Evolutionary conservation across 768 basidiomycete species (phyloP), one percentile per base, ranked within the genome.

Genomic region (button mushroom (Agaricus bisporus)): DNA sequence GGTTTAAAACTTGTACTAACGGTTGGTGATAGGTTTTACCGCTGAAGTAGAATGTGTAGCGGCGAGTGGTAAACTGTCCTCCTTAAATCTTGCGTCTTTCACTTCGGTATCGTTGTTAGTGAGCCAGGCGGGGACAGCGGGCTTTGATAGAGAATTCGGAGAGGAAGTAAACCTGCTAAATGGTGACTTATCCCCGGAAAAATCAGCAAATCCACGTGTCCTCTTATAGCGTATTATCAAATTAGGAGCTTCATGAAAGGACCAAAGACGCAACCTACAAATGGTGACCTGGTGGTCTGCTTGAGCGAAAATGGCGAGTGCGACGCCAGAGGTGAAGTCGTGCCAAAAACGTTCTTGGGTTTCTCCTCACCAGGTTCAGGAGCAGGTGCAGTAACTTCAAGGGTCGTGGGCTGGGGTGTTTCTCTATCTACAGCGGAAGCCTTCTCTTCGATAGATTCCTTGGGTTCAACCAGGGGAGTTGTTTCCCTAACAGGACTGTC

Each of bases 1-100:
- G 20, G 64, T 5, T 57, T 55, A 29, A 57, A 59, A 15, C 57
- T 61, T 18, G 50, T 64, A 74, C 58, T 66, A 38, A 67, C 74
- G 67, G 51, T 63, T 62, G 29, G 63, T 50, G 28, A 62, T 61
- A 18, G 61, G 60, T 41, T 44, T 52, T 14, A 51, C 32, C 7
- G 56, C 26, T 5, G 56, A 60, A 45, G 67, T 69, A 32, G 66
- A 64, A 8, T 71, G 52, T 6, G 53, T 41, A 11, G 61, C 56
- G 18, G 58, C 68, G 49, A 58, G 57, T 61, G 61, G 10, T 55
- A 52, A 42, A 43, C 46, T 25, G 44, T 49, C 49, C 18, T 39
- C 26, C 9, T 18, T 46, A 28, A 6, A 29, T 32, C 32, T 37
- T 26, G 42, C 2, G n/a, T 12, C 38, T 36, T 25, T 37, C 11